Percentiles rank a stretch among this genome's conserved stretches.
phyloP scores from a whole-genome alignment of 2,329 filamentous ascomycete genomes.

The Botrytis squamosa region DNA sequence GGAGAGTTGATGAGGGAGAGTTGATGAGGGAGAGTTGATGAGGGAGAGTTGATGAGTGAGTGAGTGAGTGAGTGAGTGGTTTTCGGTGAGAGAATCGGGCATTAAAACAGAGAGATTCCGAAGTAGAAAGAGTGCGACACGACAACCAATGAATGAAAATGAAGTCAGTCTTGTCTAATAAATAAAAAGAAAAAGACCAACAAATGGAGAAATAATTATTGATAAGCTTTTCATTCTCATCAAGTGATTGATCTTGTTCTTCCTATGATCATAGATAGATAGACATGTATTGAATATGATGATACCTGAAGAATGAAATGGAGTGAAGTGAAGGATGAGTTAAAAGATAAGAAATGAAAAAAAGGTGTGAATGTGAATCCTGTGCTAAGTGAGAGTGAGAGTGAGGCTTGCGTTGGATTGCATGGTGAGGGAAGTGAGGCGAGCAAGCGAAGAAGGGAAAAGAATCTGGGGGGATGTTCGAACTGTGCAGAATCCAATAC shows the following conservation, averaged over 20 bases:
- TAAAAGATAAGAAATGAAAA: not conserved
- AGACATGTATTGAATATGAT: not conserved
- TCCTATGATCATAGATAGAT: not conserved
- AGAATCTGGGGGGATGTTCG: not conserved
- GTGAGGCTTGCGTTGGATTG: not conserved
- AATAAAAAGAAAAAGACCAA: not conserved
- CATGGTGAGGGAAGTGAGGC: constrained; percentile 11
- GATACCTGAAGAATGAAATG: not conserved
- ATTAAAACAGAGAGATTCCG: not conserved
- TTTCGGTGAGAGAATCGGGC: constrained; percentile 21
- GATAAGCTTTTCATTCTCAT: not conserved
- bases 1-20: not conserved
- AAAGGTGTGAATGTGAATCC: not conserved
- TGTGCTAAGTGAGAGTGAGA: constrained; percentile 9
- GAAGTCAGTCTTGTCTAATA: not conserved
- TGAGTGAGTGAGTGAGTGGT: not conserved
- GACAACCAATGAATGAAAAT: not conserved
- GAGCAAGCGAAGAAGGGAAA: constrained; percentile 15
- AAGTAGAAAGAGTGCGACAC: not conserved
- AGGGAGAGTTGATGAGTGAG: not conserved
- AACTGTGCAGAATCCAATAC: not conserved
- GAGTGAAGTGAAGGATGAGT: not conserved
- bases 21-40: not conserved
- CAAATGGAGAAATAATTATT: no score
- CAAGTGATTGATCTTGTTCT: not conserved